These are phyloP conservation scores for Colletotrichum chlorophyti DNA, from an alignment of 2,329 filamentous ascomycete species.

Conservation along the genomic window DNA sequence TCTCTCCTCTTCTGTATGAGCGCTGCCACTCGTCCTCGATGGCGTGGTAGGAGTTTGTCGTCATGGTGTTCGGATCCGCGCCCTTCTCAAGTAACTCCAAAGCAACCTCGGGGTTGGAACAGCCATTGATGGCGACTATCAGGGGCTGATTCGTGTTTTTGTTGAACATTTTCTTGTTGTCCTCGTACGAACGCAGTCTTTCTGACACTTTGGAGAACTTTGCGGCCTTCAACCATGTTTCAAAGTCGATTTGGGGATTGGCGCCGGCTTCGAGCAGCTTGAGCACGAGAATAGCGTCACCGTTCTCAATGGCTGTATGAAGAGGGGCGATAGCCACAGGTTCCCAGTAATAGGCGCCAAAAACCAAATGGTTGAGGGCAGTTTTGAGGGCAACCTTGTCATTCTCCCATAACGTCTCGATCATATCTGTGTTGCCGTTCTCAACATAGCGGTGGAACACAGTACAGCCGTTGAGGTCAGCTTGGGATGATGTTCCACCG, in stretches of 20 bases:
- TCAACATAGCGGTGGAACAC: conserved; percentile 70
- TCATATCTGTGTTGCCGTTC: conserved; percentile 52
- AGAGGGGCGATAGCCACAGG: conserved; percentile 56
- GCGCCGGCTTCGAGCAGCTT: conserved; percentile 72
- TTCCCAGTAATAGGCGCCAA: conserved; percentile 43
- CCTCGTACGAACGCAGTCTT: conserved; percentile 48
- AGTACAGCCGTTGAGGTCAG: conserved; percentile 69
- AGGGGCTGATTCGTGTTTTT: conserved; percentile 67
- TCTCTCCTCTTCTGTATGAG: conserved; percentile 47
- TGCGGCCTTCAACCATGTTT: conserved; percentile 66
- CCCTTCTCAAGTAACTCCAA: conserved; percentile 67
- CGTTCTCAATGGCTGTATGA: conserved; percentile 61
- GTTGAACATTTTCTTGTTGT: conserved; percentile 57
- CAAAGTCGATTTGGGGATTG: conserved; percentile 64
- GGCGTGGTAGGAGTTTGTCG: conserved; percentile 43
- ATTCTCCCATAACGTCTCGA: conserved; percentile 57
- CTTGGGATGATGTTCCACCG: conserved; percentile 77
- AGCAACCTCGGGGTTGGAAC: conserved; percentile 53
- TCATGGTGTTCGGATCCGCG: conserved; percentile 69
- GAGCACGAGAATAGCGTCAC: conserved; percentile 58
- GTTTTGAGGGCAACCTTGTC: conserved; percentile 68
- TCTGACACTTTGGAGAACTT: conserved; percentile 50
- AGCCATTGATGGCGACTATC: conserved; percentile 62
- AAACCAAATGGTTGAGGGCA: conserved; percentile 70
- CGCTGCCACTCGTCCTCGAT: conserved; percentile 41